phyloP scores from a whole-genome alignment of 2,329 filamentous ascomycete genomes.

The Epichloe sibirici region DNA sequence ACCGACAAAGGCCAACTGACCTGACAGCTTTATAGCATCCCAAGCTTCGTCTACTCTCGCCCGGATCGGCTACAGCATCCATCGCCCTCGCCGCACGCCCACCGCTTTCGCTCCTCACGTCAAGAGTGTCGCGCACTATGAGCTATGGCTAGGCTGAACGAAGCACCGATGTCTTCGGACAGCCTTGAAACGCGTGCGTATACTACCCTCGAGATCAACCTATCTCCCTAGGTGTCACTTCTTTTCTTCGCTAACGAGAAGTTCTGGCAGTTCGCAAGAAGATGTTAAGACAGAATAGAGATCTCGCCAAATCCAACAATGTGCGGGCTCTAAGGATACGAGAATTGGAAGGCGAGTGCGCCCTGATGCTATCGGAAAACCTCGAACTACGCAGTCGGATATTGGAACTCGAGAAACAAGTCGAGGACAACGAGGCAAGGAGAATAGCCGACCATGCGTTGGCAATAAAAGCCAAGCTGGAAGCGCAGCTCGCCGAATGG shows the following conservation, averaged over 20 bases:
- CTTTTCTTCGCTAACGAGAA: neutral
- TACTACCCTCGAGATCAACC: neutral
- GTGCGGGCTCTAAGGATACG: constrained; percentile 66
- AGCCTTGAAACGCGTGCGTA: constrained; percentile 58
- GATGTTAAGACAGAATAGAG: constrained; percentile 72
- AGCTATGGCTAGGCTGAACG: constrained; percentile 71
- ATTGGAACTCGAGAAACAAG: constrained; percentile 53
- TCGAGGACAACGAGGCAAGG: constrained; percentile 47
- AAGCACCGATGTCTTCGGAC: constrained; percentile 55
- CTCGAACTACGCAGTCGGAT: constrained; percentile 60
- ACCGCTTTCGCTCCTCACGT: neutral
- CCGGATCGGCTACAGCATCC: neutral
- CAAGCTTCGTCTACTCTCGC: neutral
- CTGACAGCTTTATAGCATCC: constrained; percentile 1
- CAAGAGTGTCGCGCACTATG: constrained; percentile 19
- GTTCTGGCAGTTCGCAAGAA: constrained; percentile 53
- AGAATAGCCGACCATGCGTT: constrained; percentile 53
- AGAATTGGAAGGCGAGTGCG: constrained; percentile 62
- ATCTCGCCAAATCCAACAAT: constrained; percentile 70
- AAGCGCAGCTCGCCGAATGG: constrained; percentile 61
- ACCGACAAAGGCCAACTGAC: constrained; percentile 4
- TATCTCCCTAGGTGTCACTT: neutral
- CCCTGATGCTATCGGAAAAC: constrained; percentile 67
- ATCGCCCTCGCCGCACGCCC: neutral
- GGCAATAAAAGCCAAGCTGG: constrained; percentile 57